These are phyloP conservation scores for Neurospora sp. DNA, from an alignment of 2,329 filamentous ascomycete genomes.

Conservation along the genomic window DNA sequence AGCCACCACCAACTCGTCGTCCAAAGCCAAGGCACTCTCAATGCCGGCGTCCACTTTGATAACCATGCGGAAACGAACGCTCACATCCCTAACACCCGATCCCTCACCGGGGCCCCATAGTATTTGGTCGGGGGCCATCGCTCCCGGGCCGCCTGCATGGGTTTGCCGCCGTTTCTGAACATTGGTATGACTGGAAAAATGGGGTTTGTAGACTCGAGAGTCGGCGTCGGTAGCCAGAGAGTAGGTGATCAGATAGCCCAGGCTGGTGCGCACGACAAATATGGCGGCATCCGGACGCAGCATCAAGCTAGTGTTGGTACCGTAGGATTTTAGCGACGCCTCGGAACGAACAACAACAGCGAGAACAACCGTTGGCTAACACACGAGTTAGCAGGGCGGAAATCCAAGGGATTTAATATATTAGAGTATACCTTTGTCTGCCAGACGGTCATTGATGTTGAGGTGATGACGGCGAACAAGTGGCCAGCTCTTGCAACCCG, in stretches of 20 bases:
- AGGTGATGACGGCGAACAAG: conserved; percentile 78
- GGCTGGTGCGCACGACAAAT: conserved; percentile 76
- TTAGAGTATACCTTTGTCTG: conserved; percentile 65
- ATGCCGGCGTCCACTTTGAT: conserved; percentile 98
- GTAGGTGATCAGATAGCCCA: conserved; percentile 89
- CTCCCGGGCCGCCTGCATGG: conserved; percentile 47
- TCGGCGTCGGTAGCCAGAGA: conserved; percentile 77
- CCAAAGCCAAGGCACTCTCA: conserved; percentile 73
- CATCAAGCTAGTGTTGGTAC: conserved; percentile 72
- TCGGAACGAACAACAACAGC: conserved; percentile 76
- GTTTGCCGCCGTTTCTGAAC: conserved; percentile 53
- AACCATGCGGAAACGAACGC: conserved; percentile 89
- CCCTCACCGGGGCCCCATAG: conserved; percentile 74
- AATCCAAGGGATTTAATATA: not conserved
- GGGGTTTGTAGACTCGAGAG: conserved; percentile 74
- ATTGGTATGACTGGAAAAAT: conserved; percentile 61
- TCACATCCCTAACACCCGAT: conserved; percentile 73
- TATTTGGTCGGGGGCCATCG: conserved; percentile 49
- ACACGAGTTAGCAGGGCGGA: conserved; percentile 1
- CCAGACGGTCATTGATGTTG: conserved; percentile 84
- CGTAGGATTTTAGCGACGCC: conserved; percentile 72
- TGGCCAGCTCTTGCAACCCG: conserved; percentile 71
- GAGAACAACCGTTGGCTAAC: conserved; percentile 76
- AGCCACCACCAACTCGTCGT: conserved; percentile 86
- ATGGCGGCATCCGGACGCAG: conserved; percentile 88